Evolutionary conservation across 192 early-diverging fungal species (phyloP), one percentile per base, ranked within the genome.

Genomic region (Entomortierella beljakovae): DNA sequence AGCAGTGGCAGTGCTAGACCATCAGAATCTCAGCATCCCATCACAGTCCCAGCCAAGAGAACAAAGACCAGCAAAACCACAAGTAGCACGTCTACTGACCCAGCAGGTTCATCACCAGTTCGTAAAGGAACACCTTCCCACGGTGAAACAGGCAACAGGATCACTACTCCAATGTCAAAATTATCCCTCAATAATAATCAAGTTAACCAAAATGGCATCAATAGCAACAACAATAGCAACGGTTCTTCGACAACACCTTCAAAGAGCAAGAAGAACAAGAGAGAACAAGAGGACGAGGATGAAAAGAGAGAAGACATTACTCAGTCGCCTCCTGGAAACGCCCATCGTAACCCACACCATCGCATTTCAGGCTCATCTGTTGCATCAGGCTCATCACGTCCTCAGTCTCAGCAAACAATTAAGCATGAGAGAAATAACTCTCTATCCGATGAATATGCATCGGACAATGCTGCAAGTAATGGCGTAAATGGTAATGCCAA

Each of bases 251-350:
- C n/a, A 43, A 31, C 13, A 2, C 34, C 56, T 33, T 38, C 59
- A 15, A 61, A 59, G 26, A 54, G 29, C 57, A 77, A 69, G 33
- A 77, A 77, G 66, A 77, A 68, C 33, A 77, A 77, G 66, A 58
- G 74, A 0, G 66, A 63, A 23, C 52, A 68, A 13, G 67, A 60
- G 9, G 67, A 68, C 38, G 64, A 67, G 3, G 53, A 67, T 6
- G 50, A 53, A 37, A 31, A 64, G 31, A 29, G 48, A 34, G 61
- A 50, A 5, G 62, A 64, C 9, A 31, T 2, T 26, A 29, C 22
- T 16, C 51, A 53, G 43, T 53, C 51, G 23, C 9, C 25, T 28
- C 28, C 25, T 28, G 51, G 51, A 26, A 29, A 26, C 6, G 28
- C 23, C 15, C 9, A 26, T 9, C 22, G 51, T 18, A n/a, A 25